These are phyloP conservation scores for Naganishia friedmannii DNA, from an alignment of 768 basidiomycete genomes.

Conservation along the genomic window DNA sequence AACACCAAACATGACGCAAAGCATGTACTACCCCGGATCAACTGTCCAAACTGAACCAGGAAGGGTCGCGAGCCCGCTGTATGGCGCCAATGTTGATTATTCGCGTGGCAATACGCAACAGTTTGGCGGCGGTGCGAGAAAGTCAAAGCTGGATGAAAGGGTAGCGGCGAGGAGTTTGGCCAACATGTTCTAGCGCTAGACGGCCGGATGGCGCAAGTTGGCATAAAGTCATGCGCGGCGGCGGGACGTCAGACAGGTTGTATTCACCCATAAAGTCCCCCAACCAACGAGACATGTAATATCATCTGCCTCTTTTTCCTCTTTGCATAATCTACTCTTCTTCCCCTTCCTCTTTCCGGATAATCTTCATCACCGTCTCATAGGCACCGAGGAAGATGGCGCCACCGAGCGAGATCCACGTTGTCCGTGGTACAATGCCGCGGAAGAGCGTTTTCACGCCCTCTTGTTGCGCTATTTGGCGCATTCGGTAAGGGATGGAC, in stretches of 20 bases:
- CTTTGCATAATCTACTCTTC: not conserved
- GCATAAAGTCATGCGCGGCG: not conserved
- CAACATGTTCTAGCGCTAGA: conserved; percentile 55
- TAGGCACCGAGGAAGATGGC: conserved; percentile 97
- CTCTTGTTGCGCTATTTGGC: conserved; percentile 67
- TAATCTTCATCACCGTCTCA: conserved; percentile 61
- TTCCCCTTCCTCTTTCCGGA: not conserved
- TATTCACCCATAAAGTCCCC: not conserved
- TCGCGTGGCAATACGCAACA: conserved; percentile 60
- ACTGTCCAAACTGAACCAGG: not conserved
- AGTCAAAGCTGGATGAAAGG: conserved; percentile 74
- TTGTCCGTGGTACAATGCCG: conserved; percentile 82
- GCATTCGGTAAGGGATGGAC: conserved; percentile 61
- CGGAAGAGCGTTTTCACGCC: conserved; percentile 74
- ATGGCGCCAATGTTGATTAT: conserved; percentile 68
- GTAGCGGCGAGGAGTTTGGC: conserved; percentile 86
- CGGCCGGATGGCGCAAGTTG: not conserved
- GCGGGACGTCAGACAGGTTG: not conserved
- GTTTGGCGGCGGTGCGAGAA: conserved; percentile 22
- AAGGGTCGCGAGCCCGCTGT: conserved; percentile 3
- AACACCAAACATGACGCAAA: conserved; percentile 30
- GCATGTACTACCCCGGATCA: conserved; percentile 31
- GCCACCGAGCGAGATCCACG: conserved; percentile 95
- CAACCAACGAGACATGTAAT: not conserved
- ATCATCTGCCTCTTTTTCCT: not conserved